Base-by-base conservation (phyloP, 2,329 filamentous ascomycete genomes). In the Colletotrichum musae region DNA sequence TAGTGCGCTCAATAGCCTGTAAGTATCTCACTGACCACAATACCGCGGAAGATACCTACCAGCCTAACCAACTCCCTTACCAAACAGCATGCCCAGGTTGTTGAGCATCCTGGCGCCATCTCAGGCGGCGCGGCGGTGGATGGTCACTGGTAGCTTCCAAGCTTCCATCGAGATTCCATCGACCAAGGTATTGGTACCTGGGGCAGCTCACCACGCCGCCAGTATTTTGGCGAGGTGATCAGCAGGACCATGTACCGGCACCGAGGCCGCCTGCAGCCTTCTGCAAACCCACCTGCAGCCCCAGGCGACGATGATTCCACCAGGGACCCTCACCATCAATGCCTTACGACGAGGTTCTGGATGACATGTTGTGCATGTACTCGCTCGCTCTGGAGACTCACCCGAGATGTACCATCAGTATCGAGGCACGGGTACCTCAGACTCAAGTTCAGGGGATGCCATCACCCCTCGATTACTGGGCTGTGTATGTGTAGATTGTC, bases 141-240 rank as follows among this genome's bases (percentile, higher is more conserved):
- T 43, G 41, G 41, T 2, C 41, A 43, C 41, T 57, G 60, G 54
- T 45, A 59, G 54, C 66, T 69, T 69, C 66, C 61, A 69, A 65
- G 54, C 66, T 69, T 69, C 66, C 61, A 69, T 56, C 28, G 32
- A 36, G 66, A 69, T 66, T 69, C 66, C 50, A 66, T 52, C 24
- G 26, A 18, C 24, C 10, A 15, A 39, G 39, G 66, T 65, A 68
- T 6, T 3, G 6, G 56, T 66, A 69, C 66, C 21, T 32, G 12
- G 3, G 0, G 7, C n/a, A 18, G 52, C 39, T 18, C 32, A 43
- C 26, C 48, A 50, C 41, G 24, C 43, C 45, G 24, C 45, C 32
- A 41, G 39, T 36, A 41, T n/a, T 64, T 47, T 47, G 5, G 18
- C 21, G 12, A 18, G 10, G 36, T 26, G 43, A 24, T 28, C 10